Base-by-base conservation (phyloP, 2,329 filamentous ascomycete genomes). In the Aspergillus nomiae region DNA sequence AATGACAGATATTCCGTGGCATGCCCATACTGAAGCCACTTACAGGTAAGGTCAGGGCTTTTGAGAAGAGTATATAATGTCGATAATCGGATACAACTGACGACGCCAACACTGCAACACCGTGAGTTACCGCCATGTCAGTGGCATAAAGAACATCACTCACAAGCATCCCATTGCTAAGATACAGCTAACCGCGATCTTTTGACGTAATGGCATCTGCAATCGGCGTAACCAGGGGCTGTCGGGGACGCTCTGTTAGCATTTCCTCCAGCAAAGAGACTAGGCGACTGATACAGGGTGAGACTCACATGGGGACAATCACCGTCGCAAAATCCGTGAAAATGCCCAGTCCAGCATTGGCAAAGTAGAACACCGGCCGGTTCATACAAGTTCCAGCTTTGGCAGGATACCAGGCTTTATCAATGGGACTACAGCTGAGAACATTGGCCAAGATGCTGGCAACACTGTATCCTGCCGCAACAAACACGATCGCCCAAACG, bases 311-410 rank as follows among this genome's bases (percentile, higher is more conserved):
- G 19, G 72, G 70, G 34, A 73, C 68, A 32, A 70, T 58, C 0
- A 74, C 68, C 7, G 71, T 74, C n/a, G 69, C 66, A 50, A 75
- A 70, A 56, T 74, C 72, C 0, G 71, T 75, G 16, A 72, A 70
- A 9, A 74, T 74, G 3, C 67, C 66, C 55, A 74, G 36, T 24
- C 69, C 71, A 3, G 69, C 70, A 56, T 72, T 75, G 10, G 69
- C 69, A 59, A 74, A 73, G 45, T 76, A 76, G 56, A 74, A 71
- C 1, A 70, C 68, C n/a, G 70, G 67, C 34, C 69, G 61, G 61
- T 72, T 70, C 65, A 74, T 69, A 41, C 74, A 76, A 1, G 34
- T 38, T 1, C 70, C 70, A 2, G 58, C 63, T 11, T 73, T 70
- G 1, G 19, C 56, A 14, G 63, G 30, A 51, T 75, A 68, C 73